Evolutionary conservation across 2,329 filamentous ascomycete species (phyloP).

Genomic region (Ilyonectria mors-panacis): DNA sequence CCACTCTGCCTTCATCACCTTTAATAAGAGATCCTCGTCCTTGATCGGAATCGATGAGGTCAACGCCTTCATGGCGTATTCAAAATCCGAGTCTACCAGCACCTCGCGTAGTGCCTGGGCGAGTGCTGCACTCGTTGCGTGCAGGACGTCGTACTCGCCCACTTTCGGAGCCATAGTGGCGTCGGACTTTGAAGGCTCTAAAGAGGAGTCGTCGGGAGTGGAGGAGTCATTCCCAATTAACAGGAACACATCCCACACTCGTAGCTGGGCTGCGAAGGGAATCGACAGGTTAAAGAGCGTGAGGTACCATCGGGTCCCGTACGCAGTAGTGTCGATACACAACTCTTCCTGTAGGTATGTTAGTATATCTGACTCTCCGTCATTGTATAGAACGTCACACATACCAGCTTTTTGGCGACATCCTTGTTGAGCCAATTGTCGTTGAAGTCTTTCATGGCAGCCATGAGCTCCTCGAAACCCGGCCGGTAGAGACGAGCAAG

Average conservation of each 20-base stretch:
- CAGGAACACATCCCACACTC: slow-evolving; percentile 98
- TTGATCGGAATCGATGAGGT: slow-evolving; percentile 95
- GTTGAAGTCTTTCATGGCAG: slow-evolving; percentile 88
- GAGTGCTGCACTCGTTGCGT: slow-evolving; percentile 90
- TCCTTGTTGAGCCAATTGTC: slow-evolving; percentile 86
- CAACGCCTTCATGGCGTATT: slow-evolving; percentile 97
- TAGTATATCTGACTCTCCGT: slow-evolving; percentile 19
- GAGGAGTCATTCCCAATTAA: slow-evolving; percentile 74
- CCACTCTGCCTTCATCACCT: slow-evolving; percentile 89
- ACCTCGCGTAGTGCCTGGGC: slow-evolving; percentile 93
- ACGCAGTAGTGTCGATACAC: slow-evolving; percentile 88
- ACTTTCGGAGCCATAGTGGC: slow-evolving; percentile 37
- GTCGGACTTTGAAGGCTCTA: slow-evolving; percentile 34
- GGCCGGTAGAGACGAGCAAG: slow-evolving; percentile 86
- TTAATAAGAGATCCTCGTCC: slow-evolving; percentile 95
- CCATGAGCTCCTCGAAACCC: slow-evolving; percentile 90
- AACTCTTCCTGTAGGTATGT: slow-evolving; percentile 73
- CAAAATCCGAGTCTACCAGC: slow-evolving; percentile 92
- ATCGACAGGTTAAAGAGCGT: slow-evolving; percentile 98
- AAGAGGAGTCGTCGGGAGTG: slow-evolving; percentile 25
- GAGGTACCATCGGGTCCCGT: slow-evolving; percentile 96
- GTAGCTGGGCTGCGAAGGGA: slow-evolving; percentile 92
- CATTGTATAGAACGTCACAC: slow-evolving; percentile 51
- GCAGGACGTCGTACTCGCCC: slow-evolving; percentile 84
- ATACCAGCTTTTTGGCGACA: slow-evolving; percentile 84